These are phyloP conservation scores for Atractiella rhizophila DNA, from an alignment of 768 basidiomycete species.

Conservation along the genomic window DNA sequence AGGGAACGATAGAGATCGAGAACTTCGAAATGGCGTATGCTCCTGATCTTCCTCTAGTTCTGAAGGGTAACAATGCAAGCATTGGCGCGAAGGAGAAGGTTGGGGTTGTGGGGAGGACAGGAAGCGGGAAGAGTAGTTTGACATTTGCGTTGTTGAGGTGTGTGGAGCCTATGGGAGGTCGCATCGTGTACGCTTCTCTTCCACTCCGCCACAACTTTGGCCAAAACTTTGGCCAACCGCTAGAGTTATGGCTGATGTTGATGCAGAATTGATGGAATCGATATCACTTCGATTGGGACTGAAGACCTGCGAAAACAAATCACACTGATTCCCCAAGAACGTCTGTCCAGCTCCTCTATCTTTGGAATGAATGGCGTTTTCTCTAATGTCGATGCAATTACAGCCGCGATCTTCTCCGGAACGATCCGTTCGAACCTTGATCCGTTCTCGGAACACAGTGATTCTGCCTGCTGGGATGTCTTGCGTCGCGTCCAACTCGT, in stretches of 20 bases:
- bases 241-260: slow-evolving; percentile 30
- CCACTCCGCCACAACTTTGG: slow-evolving; percentile 15
- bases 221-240: slow-evolving; percentile 39
- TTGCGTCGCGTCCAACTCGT: slow-evolving; percentile 16
- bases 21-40: slow-evolving; percentile 15
- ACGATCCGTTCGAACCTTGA: slow-evolving; percentile 48
- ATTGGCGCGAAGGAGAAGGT: slow-evolving; percentile 23
- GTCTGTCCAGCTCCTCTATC: no score
- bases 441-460: slow-evolving; percentile 24
- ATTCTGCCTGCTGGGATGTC: slow-evolving; percentile 16
- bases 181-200: slow-evolving; percentile 20
- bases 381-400: no score
- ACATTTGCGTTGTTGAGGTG: slow-evolving; percentile 26
- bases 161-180: slow-evolving; percentile 22
- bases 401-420: slow-evolving; percentile 48
- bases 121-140: slow-evolving; percentile 28
- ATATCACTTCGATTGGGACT: slow-evolving; percentile 22
- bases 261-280: slow-evolving; percentile 22
- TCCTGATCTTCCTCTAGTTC: slow-evolving; percentile 20
- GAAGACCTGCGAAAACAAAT: slow-evolving; percentile 41
- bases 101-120: slow-evolving; percentile 36
- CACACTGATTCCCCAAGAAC: slow-evolving; percentile 28
- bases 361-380: no score
- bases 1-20: slow-evolving; percentile 21
- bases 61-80: slow-evolving; percentile 19